A percentile compares a stretch with the other conserved stretches of the same genome.
These are phyloP conservation scores for Caloboletus firmus DNA, from an alignment of 1,284 basidiomycete genomes.

Conservation along the genomic window DNA sequence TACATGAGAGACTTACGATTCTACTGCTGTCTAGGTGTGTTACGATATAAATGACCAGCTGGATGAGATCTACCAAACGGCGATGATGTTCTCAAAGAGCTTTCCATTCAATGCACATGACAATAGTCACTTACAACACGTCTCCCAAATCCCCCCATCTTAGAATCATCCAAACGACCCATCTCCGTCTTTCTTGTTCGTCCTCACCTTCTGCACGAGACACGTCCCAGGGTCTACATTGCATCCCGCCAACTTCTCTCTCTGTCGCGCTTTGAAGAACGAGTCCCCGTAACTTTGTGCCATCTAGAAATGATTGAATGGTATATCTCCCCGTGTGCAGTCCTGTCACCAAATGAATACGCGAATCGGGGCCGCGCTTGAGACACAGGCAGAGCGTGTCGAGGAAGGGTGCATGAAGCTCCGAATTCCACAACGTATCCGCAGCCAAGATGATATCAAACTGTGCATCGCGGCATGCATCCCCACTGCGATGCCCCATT, in stretches of 20 bases:
- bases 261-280: conserved; percentile 51
- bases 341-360: conserved; percentile 64
- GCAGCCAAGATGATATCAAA: conserved; percentile 71
- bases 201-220: conserved; percentile 52
- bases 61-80: neutral
- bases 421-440: conserved; percentile 74
- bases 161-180: conserved; percentile 67
- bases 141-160: conserved; percentile 43
- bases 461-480: conserved; percentile 16
- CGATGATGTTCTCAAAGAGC: neutral
- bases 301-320: conserved; percentile 56
- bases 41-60: neutral
- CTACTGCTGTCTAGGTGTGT: neutral
- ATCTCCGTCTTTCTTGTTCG: conserved; percentile 61
- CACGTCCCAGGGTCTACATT: conserved; percentile 52
- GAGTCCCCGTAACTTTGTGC: conserved; percentile 39
- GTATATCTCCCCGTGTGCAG: conserved; percentile 74
- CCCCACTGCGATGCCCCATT: conserved; percentile 5
- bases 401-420: conserved; percentile 54
- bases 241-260: conserved; percentile 42
- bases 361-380: conserved; percentile 42
- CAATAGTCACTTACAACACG: conserved; percentile 4
- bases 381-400: conserved; percentile 51
- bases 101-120: conserved; percentile 1
- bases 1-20: conserved; percentile 8